Evolutionary conservation across 768 basidiomycete genomes (phyloP).

Genomic region (Auriscalpium orientale): DNA sequence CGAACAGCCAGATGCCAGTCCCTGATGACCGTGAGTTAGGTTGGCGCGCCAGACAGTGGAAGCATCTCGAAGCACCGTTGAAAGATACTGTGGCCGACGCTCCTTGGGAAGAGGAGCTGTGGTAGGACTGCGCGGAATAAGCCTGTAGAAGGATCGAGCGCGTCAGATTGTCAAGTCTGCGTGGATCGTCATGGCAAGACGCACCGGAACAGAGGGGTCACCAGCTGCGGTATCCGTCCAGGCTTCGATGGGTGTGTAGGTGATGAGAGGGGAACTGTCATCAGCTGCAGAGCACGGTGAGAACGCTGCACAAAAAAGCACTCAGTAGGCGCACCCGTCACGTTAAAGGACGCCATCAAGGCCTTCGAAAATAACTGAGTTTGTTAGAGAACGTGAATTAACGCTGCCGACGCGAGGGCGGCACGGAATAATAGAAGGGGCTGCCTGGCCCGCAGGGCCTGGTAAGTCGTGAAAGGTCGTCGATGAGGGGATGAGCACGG

Average conservation of each 20-base stretch:
- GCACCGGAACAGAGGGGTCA: slow-evolving; percentile 32
- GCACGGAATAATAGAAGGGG: background rate
- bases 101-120: slow-evolving; percentile 34
- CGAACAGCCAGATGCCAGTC: slow-evolving; percentile 48
- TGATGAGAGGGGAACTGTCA: slow-evolving; percentile 47
- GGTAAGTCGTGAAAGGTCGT: background rate
- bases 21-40: background rate
- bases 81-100: slow-evolving; percentile 45
- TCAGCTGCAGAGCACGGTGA: slow-evolving; percentile 33
- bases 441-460: slow-evolving; percentile 8
- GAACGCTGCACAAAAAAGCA: background rate
- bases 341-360: slow-evolving; percentile 43
- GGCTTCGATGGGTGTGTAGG: slow-evolving; percentile 40
- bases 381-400: slow-evolving; percentile 3
- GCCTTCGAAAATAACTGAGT: slow-evolving; percentile 21
- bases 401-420: background rate
- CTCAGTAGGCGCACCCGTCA: slow-evolving; percentile 27
- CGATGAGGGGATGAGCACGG: background rate
- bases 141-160: slow-evolving; percentile 22
- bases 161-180: background rate
- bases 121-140: slow-evolving; percentile 39
- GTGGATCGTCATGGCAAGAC: background rate
- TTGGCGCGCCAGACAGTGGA: background rate
- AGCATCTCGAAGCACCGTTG: slow-evolving; percentile 25
- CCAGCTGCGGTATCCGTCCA: slow-evolving; percentile 39